Evolutionary conservation across 2,329 filamentous ascomycete species (phyloP), one percentile per base, ranked within the genome.

Genomic region (Blastomyces parvus): DNA sequence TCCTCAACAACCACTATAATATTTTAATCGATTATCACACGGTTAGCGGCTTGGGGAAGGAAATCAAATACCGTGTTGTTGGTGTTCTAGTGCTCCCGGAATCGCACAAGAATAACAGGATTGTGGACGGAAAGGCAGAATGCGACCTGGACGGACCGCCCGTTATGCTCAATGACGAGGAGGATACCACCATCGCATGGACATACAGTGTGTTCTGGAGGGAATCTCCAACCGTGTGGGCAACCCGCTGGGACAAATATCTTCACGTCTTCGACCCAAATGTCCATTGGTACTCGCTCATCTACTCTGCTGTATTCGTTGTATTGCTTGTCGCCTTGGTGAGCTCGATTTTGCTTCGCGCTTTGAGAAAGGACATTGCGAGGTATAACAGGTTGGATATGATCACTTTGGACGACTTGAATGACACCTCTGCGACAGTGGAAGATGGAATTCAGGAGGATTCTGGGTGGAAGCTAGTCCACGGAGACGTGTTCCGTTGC

Each of bases 231-330:
- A 97, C 92, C 1, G 90, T 89, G 0, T 99, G 96, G 88, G 94
- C 94, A 36, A 99, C 94, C 14, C 86, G 94, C 67, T 99, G 94
- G 94, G 94, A 99, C 81, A 97, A 96, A 78, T 97, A 97, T 74
- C 83, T 99, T 44, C 93, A 97, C 72, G 93, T 99, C 38, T 95
- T 92, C 73, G 92, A 97, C 75, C 92, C 94, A 61, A 95, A 94
- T 81, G 97, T 99, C 70, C 94, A 99, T 76, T 99, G 94, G 94
- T 96, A 97, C 80, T 97, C 92, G 64, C 86, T 99, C 59, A 89
- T 97, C 78, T 96, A 96, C 77, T 97, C 92, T 44, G 90, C 94
- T 59, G 87, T 97, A 55, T 96, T 99, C 66, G 92, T 99, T 60
- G 83, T 96, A 59, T 94, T 97, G 77, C 82, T 97, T 50, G 87